Evolutionary conservation across 306 rosid genomes (phyloP).

Genomic region (Oemleria cerasiformis): DNA sequence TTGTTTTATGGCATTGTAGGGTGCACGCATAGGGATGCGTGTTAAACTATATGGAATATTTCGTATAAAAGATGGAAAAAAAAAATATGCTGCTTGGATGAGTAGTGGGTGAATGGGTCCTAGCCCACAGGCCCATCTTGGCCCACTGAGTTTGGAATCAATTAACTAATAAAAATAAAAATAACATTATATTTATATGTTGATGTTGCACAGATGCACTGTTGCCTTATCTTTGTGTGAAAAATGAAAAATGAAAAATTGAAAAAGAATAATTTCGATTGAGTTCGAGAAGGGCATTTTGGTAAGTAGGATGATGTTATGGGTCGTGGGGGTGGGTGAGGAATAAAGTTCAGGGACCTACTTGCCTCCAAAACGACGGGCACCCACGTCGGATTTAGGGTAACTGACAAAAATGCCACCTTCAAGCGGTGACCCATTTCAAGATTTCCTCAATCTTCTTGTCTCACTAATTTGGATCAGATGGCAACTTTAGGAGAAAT

Average conservation of each 20-base stretch:
- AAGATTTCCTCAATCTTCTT: slow-evolving; percentile 64
- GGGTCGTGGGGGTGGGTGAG: slow-evolving; percentile 37
- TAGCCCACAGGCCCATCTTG: not conserved
- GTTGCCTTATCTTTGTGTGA: too few relatives aligned
- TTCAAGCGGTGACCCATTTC: slow-evolving; percentile 53
- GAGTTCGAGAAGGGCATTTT: slow-evolving; percentile 2
- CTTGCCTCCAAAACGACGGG: slow-evolving; percentile 67
- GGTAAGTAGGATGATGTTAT: not conserved
- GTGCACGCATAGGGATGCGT: slow-evolving; percentile 34
- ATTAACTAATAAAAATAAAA: slow-evolving; percentile 5
- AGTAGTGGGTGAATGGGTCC: not conserved
- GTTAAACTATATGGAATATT: slow-evolving; percentile 16
- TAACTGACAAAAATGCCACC: slow-evolving; percentile 71
- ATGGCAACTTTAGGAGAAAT: slow-evolving; percentile 20
- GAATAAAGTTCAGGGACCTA: slow-evolving; percentile 61
- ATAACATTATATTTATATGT: too few relatives aligned
- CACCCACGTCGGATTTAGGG: slow-evolving; percentile 61
- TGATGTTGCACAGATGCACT: too few relatives aligned
- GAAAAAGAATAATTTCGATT: not conserved
- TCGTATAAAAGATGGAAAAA: not conserved
- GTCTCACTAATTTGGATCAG: slow-evolving; percentile 43
- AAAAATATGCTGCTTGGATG: slow-evolving; percentile 3
- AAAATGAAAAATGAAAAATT: too few relatives aligned
- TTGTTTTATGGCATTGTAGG: slow-evolving; percentile 19
- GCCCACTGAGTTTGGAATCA: not conserved